phyloP scores from a whole-genome alignment of 2,329 filamentous ascomycete genomes.

The Orbilia quercus region DNA sequence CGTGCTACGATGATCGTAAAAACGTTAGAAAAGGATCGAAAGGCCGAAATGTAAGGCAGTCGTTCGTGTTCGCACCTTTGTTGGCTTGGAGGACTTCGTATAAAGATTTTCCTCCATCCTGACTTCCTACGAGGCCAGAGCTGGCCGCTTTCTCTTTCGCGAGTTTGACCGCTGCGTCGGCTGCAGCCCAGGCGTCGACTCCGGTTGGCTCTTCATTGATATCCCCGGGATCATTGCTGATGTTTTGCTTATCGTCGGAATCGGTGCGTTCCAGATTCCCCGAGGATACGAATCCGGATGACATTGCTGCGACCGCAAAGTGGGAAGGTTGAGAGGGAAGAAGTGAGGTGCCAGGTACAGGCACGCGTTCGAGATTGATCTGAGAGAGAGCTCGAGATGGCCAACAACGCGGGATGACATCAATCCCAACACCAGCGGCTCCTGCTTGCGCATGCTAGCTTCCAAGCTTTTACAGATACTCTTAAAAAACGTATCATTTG shows the following conservation, averaged over 20 bases:
- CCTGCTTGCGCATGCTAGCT: not conserved
- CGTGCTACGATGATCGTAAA: conserved; percentile 68
- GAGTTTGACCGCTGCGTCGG: conserved; percentile 67
- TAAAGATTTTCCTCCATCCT: conserved; percentile 71
- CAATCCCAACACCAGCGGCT: conserved; percentile 13
- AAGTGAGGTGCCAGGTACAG: not conserved
- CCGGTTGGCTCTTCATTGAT: conserved; percentile 16
- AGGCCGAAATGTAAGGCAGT: conserved; percentile 17
- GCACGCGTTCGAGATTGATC: conserved; percentile 37
- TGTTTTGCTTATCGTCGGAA: conserved; percentile 1
- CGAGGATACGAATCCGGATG: conserved; percentile 61
- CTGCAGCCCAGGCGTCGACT: conserved; percentile 58
- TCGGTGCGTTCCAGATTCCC: conserved; percentile 54
- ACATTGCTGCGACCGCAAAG: conserved; percentile 55
- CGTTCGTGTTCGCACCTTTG: conserved; percentile 70
- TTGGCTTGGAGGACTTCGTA: conserved; percentile 83
- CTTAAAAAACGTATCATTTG: too few relatives aligned
- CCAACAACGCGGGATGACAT: conserved; percentile 45
- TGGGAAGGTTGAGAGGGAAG: not conserved
- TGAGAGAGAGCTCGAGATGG: not conserved
- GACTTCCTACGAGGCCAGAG: conserved; percentile 63
- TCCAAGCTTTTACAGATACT: not conserved
- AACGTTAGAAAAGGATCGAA: conserved; percentile 28
- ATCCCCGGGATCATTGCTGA: conserved; percentile 13
- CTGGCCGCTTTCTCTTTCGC: conserved; percentile 69